These are phyloP conservation scores for Chaetomium sp. DNA, from an alignment of 2,329 filamentous ascomycete genomes.

Conservation along the genomic window DNA sequence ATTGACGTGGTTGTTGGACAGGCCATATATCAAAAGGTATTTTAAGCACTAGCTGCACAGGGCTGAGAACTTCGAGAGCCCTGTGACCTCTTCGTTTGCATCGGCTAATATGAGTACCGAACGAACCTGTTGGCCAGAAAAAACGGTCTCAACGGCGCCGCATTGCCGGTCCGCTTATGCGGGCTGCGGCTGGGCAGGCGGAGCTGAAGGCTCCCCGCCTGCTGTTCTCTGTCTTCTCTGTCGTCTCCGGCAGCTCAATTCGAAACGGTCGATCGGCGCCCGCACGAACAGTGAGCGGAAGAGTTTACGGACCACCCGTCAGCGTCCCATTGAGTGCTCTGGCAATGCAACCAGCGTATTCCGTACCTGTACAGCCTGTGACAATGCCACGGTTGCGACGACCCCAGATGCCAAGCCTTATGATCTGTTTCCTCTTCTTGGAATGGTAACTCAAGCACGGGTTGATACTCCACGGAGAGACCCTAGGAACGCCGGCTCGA, in stretches of 20 bases:
- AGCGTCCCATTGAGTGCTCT: conserved; percentile 17
- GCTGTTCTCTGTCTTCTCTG: neutral
- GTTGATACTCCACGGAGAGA: conserved; percentile 9
- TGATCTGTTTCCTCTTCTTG: conserved; percentile 8
- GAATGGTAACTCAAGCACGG: conserved; percentile 1
- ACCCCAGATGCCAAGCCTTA: conserved; percentile 13
- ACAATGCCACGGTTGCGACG: conserved; percentile 9
- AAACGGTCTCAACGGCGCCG: conserved; percentile 14
- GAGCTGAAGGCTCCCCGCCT: conserved; percentile 13
- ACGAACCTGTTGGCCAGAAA: neutral
- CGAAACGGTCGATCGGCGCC: conserved; percentile 17
- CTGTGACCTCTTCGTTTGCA: conserved; percentile 12
- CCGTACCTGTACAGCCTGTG: neutral
- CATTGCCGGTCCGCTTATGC: conserved; percentile 26
- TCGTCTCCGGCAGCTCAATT: conserved; percentile 10
- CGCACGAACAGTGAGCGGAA: neutral
- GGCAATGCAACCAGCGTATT: conserved; percentile 13
- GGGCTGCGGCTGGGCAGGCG: conserved; percentile 11
- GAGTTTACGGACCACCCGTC: conserved; percentile 8
- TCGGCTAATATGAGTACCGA: conserved; percentile 21
- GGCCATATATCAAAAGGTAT: conserved; percentile 1
- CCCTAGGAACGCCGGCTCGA: neutral
- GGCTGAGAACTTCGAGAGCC: conserved; percentile 7
- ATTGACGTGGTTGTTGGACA: neutral
- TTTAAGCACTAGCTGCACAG: conserved; percentile 6